Base-by-base conservation (phyloP, 2,329 filamentous ascomycete genomes). In the Ramularia endophylla region DNA sequence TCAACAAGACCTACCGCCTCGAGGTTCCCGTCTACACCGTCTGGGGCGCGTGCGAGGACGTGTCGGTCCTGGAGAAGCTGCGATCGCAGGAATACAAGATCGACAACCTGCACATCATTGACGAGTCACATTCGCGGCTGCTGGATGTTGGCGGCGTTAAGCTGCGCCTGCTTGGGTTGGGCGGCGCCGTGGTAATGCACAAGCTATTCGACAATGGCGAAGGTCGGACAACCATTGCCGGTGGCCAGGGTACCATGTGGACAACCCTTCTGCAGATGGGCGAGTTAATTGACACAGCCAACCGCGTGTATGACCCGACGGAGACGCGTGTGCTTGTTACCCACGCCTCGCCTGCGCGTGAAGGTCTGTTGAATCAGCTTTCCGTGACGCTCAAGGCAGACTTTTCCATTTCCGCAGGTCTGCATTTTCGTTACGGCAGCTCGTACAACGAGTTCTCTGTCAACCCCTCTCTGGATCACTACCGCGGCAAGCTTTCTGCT, bases 401-500 rank as follows among this genome's bases (percentile, higher is more conserved):
- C 64, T 98, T 98, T 67, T 98, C 92, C 17, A 83, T 98, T 59
- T 98, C 92, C 8, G 92, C 92, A 36, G 92, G 92, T 57, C 81
- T 98, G 19, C 92, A 98, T 68, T 98, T 98, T 81, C 80, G 92
- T 52, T 98, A 98, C 56, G 92, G 94, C 51, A 97, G 90, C 66
- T 98, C 94, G 1, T 98, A 98, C 75, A 98, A 98, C 68, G 94
- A 98, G 65, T 98, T 98, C 69, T 95, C 89, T 51, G 92, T 98
- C 61, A 98, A 98, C 65, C 94, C 92, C 2, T 95, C 90, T 0
- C 74, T 98, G 41, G 92, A 98, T 58, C 92, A 98, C 68, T 98
- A 98, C 68, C 87, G 94, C 45, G 94, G 92, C 62, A 98, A 98
- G 75, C 81, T 98, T 40, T 90, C 92, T 38, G 92, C 92, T 9